Base-by-base conservation (phyloP, 2,329 filamentous ascomycete genomes). In the Paecilomyces fulvus region DNA sequence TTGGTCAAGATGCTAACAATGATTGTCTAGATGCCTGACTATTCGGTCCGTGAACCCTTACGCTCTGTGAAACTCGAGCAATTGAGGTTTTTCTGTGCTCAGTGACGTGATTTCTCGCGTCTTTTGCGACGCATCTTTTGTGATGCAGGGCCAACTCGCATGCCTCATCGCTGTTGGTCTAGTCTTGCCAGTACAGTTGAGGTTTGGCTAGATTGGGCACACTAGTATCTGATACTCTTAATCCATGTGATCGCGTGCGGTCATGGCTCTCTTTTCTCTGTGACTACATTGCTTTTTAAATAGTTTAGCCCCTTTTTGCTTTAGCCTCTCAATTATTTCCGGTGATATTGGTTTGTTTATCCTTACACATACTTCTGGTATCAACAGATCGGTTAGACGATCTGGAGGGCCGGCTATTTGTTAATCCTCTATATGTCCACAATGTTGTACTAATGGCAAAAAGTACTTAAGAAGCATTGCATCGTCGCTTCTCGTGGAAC, bases 1-100 rank as follows among this genome's bases (percentile, higher is more conserved):
- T 30, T 12, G 30, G 5, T 20, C 46, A 25, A 56, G 49, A 25
- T 56, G 56, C 68, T 71, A 60, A 72, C 60, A 1, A 25, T 54
- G 37, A 43, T 31, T 37, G 9, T 56, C 11, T 60, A 78, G 75
- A 61, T 78, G 76, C 64, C 68, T 79, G 55, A 79, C 77, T 43
- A 79, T 79, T 62, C 75, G 77, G 49, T 78, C 77, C 23, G 73
- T 79, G 64, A 79, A 79, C 64, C 77, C 77, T 51, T 79, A 77
- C 64, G 77, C 77, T 57, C 67, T 79, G 63, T 79, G 70, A 66
- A 61, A 59, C 81, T 2, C 7, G 53, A 31, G 53, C 21, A 23
- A 20, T 4, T 33, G 28, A 23, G 21, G 31, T 14, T 30, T 30
- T 54, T 25, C 28, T 30, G 21, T 30, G 17, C 8, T 31, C 25